Evolutionary conservation across 768 basidiomycete genomes (phyloP), one percentile per base, ranked within the genome.

Genomic region (Hericium rajendrae): DNA sequence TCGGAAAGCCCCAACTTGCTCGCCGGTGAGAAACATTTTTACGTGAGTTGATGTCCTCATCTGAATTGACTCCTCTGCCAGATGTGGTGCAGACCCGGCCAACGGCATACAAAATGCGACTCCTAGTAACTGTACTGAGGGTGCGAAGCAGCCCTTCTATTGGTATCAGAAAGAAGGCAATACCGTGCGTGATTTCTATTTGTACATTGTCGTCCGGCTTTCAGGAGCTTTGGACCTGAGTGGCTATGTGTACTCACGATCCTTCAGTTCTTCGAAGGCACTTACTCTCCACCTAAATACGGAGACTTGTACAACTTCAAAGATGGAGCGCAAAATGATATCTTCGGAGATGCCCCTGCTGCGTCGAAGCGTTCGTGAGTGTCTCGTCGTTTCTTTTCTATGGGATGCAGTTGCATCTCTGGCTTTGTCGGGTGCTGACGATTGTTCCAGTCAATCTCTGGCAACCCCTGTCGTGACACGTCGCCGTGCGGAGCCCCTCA

Each of bases 251-350:
- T 5, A 40, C 54, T 43, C 49, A 18, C 16, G 32, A 40, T 48
- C 16, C 28, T 51, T 10, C 59, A 71, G 71, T 68, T 71, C 66
- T 66, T 65, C 50, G 71, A 73, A 59, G 69, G 57, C 55, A 59
- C 59, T 0, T 65, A 68, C 55, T 16, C 48, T 18, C 66, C 71
- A 6, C 71, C 70, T n/a, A 56, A 62, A 24, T 79, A 79, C 64
- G 71, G 67, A 48, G 59, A 62, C 37, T 56, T 68, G 16, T 79
- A 73, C 63, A 71, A 73, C 53, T 79, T 74, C 65, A 48, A 24
- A 1, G 69, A 78, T 57, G 78, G 78, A 43, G 73, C 74, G 6
- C 77, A 79, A 66, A 61, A 67, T 22, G 70, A 77, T 61, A 71
- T 78, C 59, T 77, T 77, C 61, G 56, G 59, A 37, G 56, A 62